Conservation (phyloP, 2,329 filamentous ascomycete species). For the Diaporthe amygdali region DNA sequence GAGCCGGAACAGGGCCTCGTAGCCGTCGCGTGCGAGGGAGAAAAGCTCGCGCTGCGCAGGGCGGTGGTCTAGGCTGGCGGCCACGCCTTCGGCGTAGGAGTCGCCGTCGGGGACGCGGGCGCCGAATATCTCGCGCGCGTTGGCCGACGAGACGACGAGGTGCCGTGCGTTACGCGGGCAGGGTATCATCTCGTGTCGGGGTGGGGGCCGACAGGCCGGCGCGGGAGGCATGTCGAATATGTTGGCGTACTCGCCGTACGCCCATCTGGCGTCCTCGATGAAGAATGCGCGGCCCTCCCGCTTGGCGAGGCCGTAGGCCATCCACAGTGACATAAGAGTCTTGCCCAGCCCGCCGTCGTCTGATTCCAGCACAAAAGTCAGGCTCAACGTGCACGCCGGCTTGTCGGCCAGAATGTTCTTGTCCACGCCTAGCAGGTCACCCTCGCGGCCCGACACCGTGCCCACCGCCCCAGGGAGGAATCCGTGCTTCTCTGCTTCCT, state of each 20-base stretch:
- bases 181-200: slow-evolving; percentile 76
- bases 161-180: slow-evolving; percentile 80
- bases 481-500: slow-evolving; percentile 70
- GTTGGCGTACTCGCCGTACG: slow-evolving; percentile 75
- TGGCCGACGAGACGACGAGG: slow-evolving; percentile 74
- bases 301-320: slow-evolving; percentile 79
- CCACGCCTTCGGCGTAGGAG: slow-evolving; percentile 57
- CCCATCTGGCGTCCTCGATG: slow-evolving; percentile 83
- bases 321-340: slow-evolving; percentile 81
- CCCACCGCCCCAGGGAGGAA: slow-evolving; percentile 57
- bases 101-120: slow-evolving; percentile 34
- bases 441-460: slow-evolving; percentile 35
- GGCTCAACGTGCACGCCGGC: slow-evolving; percentile 68
- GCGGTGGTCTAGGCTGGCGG: slow-evolving; percentile 53
- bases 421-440: slow-evolving; percentile 53
- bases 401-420: slow-evolving; percentile 49
- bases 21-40: slow-evolving; percentile 70
- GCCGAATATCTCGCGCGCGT: slow-evolving; percentile 68
- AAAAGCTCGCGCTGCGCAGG: slow-evolving; percentile 66
- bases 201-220: slow-evolving; percentile 72
- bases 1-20: slow-evolving; percentile 76
- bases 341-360: slow-evolving; percentile 78
- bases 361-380: slow-evolving; percentile 81
- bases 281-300: slow-evolving; percentile 80
- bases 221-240: slow-evolving; percentile 74